These are phyloP conservation scores for Endoconidiophora laricicola DNA, from an alignment of 2,329 filamentous ascomycete genomes.

Conservation along the genomic window DNA sequence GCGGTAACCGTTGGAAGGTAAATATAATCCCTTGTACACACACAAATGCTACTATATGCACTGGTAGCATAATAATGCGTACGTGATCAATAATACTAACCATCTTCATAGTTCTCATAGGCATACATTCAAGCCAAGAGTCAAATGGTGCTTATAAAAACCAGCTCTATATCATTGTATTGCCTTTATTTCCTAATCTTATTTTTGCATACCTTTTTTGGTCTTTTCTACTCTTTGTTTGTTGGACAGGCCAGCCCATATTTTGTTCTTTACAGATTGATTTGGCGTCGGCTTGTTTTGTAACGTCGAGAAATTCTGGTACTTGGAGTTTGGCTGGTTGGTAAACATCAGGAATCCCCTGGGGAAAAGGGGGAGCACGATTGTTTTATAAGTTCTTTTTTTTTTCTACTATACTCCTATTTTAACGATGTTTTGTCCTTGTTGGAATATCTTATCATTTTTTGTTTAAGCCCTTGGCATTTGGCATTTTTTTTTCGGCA, in stretches of 20 bases:
- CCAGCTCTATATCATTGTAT: not conserved
- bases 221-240: not conserved
- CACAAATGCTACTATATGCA: not conserved
- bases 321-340: constrained; percentile 6
- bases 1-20: constrained; percentile 58
- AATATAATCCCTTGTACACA: constrained; percentile 16
- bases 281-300: not conserved
- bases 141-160: not conserved
- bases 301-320: not conserved
- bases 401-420: not conserved
- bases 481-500: constrained; percentile 23
- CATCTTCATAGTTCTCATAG: not conserved
- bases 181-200: not conserved
- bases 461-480: constrained; percentile 28
- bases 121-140: not conserved
- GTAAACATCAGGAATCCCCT: constrained; percentile 7
- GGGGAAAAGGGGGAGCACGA: constrained; percentile 1
- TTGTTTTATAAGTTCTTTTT: not conserved
- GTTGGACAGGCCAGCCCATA: not conserved
- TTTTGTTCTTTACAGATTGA: not conserved
- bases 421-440: not conserved
- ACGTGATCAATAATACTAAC: not conserved
- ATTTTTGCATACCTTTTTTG: not conserved
- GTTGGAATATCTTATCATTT: not conserved
- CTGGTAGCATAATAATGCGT: too few relatives aligned